These are phyloP conservation scores for Lentinula novae-zelandiae DNA, from an alignment of 1,284 basidiomycete species.

Conservation along the genomic window DNA sequence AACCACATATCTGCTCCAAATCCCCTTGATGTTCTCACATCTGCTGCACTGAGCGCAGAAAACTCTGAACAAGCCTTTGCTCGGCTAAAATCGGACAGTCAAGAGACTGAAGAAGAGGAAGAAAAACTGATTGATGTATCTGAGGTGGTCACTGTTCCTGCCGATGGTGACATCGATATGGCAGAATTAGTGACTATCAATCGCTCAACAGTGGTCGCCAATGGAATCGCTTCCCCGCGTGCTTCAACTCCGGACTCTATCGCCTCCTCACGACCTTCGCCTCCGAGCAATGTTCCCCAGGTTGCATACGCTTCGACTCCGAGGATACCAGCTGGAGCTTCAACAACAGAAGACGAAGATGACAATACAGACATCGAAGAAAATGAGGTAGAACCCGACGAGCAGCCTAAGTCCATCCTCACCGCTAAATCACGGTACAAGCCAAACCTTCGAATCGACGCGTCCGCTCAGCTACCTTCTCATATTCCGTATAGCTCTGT, in stretches of 20 bases:
- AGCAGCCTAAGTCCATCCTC: not conserved
- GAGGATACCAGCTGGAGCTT: not conserved
- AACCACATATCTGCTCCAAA: not conserved
- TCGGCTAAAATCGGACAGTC: not conserved
- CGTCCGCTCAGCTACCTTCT: not conserved
- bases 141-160: not conserved
- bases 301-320: not conserved
- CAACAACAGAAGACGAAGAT: conserved; percentile 9
- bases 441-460: conserved; percentile 3
- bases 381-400: not conserved
- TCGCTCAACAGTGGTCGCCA: not conserved
- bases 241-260: conserved; percentile 2
- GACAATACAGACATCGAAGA: conserved; percentile 9
- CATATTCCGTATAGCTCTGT: not conserved
- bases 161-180: not conserved
- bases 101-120: conserved; percentile 1
- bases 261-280: conserved; percentile 2
- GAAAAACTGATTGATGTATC: conserved; percentile 5
- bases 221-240: not conserved
- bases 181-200: not conserved
- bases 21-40: conserved; percentile 14
- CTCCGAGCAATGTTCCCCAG: not conserved
- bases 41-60: conserved; percentile 10
- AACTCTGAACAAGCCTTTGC: not conserved
- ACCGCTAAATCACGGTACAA: not conserved